phyloP scores from a whole-genome alignment of 2,329 filamentous ascomycete genomes.

The Lomentospora prolificans region DNA sequence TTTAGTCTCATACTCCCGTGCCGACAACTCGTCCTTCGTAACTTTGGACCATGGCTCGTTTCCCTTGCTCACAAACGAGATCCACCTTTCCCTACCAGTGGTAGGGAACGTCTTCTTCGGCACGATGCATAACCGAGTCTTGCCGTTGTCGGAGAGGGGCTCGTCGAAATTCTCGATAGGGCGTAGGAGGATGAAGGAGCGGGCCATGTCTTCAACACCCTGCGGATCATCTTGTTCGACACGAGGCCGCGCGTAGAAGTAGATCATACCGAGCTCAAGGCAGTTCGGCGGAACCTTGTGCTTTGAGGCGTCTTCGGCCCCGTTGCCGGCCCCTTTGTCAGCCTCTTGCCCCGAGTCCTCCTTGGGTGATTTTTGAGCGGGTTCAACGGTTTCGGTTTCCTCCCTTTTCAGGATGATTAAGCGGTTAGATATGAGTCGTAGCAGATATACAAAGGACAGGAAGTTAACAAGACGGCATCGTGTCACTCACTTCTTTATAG shows the following conservation, averaged over 20 bases:
- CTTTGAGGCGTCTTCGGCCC: not conserved
- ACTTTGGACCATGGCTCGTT: slow-evolving; percentile 56
- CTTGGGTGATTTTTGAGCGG: too few relatives aligned
- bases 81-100: slow-evolving; percentile 59
- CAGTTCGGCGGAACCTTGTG: slow-evolving; percentile 33
- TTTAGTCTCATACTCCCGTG: slow-evolving; percentile 64
- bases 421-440: not conserved
- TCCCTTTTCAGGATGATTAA: not conserved
- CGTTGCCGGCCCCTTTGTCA: not conserved
- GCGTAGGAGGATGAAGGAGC: slow-evolving; percentile 70
- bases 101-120: slow-evolving; percentile 78
- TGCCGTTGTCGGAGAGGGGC: slow-evolving; percentile 49
- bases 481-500: not conserved
- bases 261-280: slow-evolving; percentile 80
- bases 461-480: not conserved
- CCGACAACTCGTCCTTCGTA: slow-evolving; percentile 60
- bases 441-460: not conserved
- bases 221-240: slow-evolving; percentile 64
- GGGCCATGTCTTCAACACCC: slow-evolving; percentile 60
- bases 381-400: not conserved
- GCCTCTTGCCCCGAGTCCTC: not conserved
- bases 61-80: slow-evolving; percentile 75
- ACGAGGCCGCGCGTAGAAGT: slow-evolving; percentile 78
- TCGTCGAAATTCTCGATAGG: slow-evolving; percentile 58
- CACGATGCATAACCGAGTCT: slow-evolving; percentile 64